Conservation (phyloP, 208 protist species). For the Trypanosoma rangeli region DNA sequence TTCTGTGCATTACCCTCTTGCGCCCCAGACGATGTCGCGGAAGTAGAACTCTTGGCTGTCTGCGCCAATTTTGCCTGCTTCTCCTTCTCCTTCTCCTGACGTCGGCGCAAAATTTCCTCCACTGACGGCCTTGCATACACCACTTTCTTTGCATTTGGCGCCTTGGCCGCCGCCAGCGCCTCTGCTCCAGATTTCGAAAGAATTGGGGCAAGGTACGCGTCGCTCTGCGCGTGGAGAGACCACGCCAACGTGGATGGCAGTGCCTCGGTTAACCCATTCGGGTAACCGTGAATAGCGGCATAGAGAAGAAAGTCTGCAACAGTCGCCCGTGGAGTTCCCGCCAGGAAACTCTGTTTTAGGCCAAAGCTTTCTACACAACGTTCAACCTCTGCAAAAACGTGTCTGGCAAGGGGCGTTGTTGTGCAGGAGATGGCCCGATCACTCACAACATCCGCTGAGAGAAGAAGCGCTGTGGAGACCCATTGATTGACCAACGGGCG, state of each 20-base stretch:
- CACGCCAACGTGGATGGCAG: conserved; percentile 40
- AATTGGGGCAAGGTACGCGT: conserved; percentile 45
- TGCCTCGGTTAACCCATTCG: conserved; percentile 25
- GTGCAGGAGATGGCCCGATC: conserved; percentile 8
- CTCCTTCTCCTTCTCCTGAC: conserved; percentile 72
- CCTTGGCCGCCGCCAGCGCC: conserved; percentile 5
- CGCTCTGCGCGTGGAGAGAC: conserved; percentile 38
- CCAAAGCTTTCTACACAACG: conserved; percentile 33
- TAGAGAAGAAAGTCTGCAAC: conserved; percentile 78
- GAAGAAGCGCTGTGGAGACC: conserved; percentile 39
- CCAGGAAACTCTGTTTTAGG: conserved; percentile 37
- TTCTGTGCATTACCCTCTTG: neutral
- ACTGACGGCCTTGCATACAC: conserved; percentile 73
- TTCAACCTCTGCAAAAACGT: conserved; percentile 56
- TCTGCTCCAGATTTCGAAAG: conserved; percentile 12
- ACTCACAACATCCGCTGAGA: conserved; percentile 27
- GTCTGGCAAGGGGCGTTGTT: conserved; percentile 31
- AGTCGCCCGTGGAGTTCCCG: conserved; percentile 49
- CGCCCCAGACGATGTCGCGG: conserved; percentile 17
- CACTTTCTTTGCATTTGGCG: conserved; percentile 16
- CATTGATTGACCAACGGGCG: conserved; percentile 58
- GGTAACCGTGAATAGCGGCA: conserved; percentile 52
- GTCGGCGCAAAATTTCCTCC: conserved; percentile 79
- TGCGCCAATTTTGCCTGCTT: conserved; percentile 61
- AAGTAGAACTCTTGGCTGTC: conserved; percentile 24